These are phyloP conservation scores for Lotus japonicus DNA, from an alignment of 306 rosid genomes.

Conservation along the genomic window DNA sequence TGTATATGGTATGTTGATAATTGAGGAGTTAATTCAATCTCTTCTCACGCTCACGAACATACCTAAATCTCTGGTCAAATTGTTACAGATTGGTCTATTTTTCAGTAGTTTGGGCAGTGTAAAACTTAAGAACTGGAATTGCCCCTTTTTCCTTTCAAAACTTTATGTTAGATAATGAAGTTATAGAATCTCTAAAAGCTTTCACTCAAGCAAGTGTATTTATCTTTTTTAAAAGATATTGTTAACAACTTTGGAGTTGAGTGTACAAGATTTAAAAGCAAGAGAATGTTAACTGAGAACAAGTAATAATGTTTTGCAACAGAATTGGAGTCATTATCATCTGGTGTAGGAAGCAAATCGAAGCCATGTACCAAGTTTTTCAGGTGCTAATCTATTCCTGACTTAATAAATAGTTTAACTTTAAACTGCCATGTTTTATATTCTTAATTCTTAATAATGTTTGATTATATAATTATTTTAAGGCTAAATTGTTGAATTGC, in stretches of 20 bases:
- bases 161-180: background rate
- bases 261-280: constrained; percentile 43
- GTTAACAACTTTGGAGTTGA: constrained; percentile 3
- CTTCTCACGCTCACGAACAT: background rate
- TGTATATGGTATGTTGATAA: background rate
- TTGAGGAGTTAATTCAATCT: background rate
- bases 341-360: constrained; percentile 99
- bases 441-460: constrained; percentile 21
- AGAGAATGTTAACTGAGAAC: constrained; percentile 55
- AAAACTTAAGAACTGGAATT: background rate
- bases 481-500: constrained; percentile 27
- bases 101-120: background rate
- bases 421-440: constrained; percentile 26
- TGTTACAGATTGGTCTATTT: background rate
- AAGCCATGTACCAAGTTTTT: constrained; percentile 99
- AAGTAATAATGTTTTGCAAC: constrained; percentile 85
- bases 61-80: background rate
- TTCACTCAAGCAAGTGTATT: background rate
- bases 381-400: constrained; percentile 92
- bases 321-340: constrained; percentile 84
- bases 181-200: background rate
- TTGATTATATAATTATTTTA: constrained; percentile 20
- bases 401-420: constrained; percentile 46
- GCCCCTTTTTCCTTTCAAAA: background rate
- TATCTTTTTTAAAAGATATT: background rate